These are phyloP conservation scores for Myxozyma neotropica DNA, from an alignment of 805 yeast genomes.

Conservation along the genomic window DNA sequence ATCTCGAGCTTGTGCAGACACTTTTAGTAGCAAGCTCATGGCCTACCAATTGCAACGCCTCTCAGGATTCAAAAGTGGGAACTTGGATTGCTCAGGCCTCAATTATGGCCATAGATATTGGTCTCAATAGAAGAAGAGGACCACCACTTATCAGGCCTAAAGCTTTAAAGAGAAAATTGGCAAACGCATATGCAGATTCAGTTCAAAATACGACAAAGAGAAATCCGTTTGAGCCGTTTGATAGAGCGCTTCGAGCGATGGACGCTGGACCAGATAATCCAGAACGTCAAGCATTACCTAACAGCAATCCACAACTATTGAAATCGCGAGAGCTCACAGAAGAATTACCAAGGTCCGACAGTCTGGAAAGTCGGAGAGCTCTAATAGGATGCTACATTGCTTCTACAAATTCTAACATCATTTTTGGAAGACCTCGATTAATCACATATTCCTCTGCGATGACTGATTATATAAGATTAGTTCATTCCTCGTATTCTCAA, in stretches of 20 bases:
- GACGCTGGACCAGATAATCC: not conserved
- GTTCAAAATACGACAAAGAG: not conserved
- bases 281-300: not conserved
- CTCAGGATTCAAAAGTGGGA: conserved; percentile 3
- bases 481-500: not conserved
- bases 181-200: not conserved
- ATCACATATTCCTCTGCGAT: conserved; percentile 2
- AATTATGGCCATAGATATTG: conserved; percentile 13
- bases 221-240: conserved; percentile 1
- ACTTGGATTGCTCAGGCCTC: conserved; percentile 13
- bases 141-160: not conserved
- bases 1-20: conserved; percentile 13
- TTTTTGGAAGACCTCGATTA: conserved; percentile 8
- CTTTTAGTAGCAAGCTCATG: conserved; percentile 14
- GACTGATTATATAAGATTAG: not conserved
- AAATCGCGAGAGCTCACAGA: not conserved
- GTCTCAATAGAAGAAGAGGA: conserved; percentile 1
- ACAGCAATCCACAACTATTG: not conserved
- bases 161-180: not conserved
- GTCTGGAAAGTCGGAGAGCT: conserved; percentile 5
- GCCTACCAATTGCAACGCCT: conserved; percentile 4
- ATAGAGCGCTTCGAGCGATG: conserved; percentile 1
- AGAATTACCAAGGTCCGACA: not conserved
- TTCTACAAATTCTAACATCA: not conserved
- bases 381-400: conserved; percentile 11